phyloP scores from a whole-genome alignment of 345 rosid species.

The Eucalyptus cloeziana region DNA sequence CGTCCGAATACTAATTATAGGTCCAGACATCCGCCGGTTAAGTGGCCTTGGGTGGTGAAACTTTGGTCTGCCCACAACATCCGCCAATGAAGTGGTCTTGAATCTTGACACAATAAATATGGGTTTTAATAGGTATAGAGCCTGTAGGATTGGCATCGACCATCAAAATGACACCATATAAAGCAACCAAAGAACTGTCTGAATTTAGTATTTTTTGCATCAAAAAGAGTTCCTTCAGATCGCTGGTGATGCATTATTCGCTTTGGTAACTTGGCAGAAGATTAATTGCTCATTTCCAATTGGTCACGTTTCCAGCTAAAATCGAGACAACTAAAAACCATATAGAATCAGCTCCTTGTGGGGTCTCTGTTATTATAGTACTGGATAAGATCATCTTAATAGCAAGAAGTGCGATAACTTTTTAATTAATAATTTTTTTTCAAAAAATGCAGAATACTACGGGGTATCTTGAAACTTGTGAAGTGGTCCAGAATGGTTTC shows the following conservation, averaged over 20 bases:
- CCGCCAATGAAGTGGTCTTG: background rate
- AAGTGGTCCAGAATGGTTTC: too few relatives aligned
- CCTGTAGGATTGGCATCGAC: background rate
- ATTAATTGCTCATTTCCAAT: background rate
- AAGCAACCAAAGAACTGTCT: background rate
- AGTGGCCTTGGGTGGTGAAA: background rate
- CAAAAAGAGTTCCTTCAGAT: background rate
- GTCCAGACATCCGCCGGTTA: background rate
- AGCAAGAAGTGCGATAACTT: background rate
- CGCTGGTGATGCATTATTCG: background rate
- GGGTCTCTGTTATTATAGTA: background rate
- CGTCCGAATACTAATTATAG: background rate
- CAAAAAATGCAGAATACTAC: background rate
- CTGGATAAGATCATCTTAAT: background rate
- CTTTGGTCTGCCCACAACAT: background rate
- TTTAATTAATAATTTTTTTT: background rate
- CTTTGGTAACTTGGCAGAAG: background rate
- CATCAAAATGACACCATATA: background rate
- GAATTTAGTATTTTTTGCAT: background rate
- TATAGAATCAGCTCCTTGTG: background rate
- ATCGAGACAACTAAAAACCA: background rate
- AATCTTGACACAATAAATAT: background rate
- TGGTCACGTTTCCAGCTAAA: background rate
- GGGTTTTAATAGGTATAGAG: background rate
- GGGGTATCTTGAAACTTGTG: background rate